Evolutionary conservation across 306 rosid species (phyloP).

Genomic region (Gleditsia sinensis): DNA sequence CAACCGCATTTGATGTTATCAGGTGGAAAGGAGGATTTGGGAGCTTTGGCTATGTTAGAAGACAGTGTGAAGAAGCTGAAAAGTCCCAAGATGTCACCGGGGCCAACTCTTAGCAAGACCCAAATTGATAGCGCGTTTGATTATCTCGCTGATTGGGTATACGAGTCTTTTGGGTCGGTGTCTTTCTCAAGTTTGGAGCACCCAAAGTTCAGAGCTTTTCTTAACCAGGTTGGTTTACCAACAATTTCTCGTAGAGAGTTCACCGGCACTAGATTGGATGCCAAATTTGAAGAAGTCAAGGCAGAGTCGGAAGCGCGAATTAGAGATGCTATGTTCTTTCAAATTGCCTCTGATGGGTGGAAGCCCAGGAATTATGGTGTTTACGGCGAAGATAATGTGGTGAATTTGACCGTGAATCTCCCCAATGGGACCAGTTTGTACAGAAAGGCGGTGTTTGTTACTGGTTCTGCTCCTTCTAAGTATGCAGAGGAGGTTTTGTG

Average conservation of each 20-base stretch:
- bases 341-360: slow-evolving; percentile 86
- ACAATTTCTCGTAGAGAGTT: slow-evolving; percentile 61
- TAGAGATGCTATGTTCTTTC: slow-evolving; percentile 93
- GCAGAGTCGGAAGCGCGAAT: slow-evolving; percentile 83
- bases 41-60: slow-evolving; percentile 89
- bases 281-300: slow-evolving; percentile 65
- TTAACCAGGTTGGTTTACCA: slow-evolving; percentile 80
- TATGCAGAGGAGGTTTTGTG: slow-evolving; percentile 85
- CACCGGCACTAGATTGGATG: slow-evolving; percentile 54
- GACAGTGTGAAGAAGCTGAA: slow-evolving; percentile 94
- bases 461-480: slow-evolving; percentile 64
- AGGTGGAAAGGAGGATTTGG: slow-evolving; percentile 92
- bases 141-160: slow-evolving; percentile 82
- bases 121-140: slow-evolving; percentile 77
- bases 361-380: slow-evolving; percentile 42
- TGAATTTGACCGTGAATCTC: slow-evolving; percentile 76
- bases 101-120: slow-evolving; percentile 58
- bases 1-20: slow-evolving; percentile 79
- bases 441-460: slow-evolving; percentile 68
- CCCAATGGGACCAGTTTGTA: slow-evolving; percentile 92
- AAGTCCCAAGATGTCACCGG: slow-evolving; percentile 85
- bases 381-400: slow-evolving; percentile 56
- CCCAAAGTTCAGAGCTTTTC: slow-evolving; percentile 83
- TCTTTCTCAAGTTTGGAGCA: slow-evolving; percentile 78
- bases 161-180: slow-evolving; percentile 80